Percentiles rank a stretch among this genome's conserved stretches.
Evolutionary conservation across 805 yeast species (phyloP).

Genomic region (Ascoidea asiatica): DNA sequence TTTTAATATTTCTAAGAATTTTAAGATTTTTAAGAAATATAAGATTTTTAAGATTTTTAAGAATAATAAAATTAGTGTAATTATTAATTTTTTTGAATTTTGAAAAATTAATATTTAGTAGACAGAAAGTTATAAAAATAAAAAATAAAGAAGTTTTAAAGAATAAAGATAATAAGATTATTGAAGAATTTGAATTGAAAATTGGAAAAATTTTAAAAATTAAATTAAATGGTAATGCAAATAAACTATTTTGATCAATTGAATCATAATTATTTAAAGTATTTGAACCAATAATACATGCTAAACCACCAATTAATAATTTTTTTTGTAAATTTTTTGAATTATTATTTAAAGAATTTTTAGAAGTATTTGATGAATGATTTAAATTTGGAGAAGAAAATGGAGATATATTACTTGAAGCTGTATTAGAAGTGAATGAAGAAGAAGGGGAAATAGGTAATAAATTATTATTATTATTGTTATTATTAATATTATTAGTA

Average conservation of each 20-base stretch:
- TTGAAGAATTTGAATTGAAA: neutral
- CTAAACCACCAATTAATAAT: constrained; percentile 48
- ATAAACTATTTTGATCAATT: constrained; percentile 14
- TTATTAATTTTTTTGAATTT: neutral
- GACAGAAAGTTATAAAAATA: neutral
- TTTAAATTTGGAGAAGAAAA: neutral
- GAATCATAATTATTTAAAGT: constrained; percentile 35
- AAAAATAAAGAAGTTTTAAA: neutral
- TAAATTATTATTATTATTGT: constrained; percentile 5
- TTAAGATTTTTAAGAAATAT: no score
- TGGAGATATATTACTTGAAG: constrained; percentile 7
- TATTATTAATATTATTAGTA: constrained; percentile 3
- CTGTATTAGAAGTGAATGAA: constrained; percentile 11
- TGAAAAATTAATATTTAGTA: neutral
- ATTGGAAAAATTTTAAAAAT: no score
- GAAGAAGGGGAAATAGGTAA: constrained; percentile 15
- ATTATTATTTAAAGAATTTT: neutral
- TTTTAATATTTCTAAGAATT: no score
- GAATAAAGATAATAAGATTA: neutral
- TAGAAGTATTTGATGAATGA: no score
- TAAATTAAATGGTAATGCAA: neutral
- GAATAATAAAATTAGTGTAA: neutral
- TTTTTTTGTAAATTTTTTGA: constrained; percentile 26
- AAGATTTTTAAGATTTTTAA: no score
- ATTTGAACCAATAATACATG: constrained; percentile 50